A percentile compares a stretch with the other conserved stretches of the same genome.
These are phyloP conservation scores for Trametes gibbosa DNA, from an alignment of 768 basidiomycete genomes.

Conservation along the genomic window DNA sequence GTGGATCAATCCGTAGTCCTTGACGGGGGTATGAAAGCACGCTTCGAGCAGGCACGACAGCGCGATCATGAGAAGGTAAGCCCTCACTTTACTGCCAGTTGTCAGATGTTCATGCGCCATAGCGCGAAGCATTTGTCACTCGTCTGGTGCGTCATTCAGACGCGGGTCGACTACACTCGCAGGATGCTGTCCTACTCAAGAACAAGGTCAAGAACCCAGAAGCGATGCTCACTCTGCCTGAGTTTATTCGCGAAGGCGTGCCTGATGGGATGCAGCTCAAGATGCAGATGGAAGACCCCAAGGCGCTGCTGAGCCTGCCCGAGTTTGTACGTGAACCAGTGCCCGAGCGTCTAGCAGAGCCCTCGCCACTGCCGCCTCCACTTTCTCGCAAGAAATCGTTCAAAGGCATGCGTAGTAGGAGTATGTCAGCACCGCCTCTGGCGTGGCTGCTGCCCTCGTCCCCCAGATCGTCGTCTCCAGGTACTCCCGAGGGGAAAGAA, in stretches of 20 bases:
- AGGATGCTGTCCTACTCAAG: constrained; percentile 57
- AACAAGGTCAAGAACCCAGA: constrained; percentile 32
- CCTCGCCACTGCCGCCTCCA: constrained; percentile 60
- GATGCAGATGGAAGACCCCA: constrained; percentile 29
- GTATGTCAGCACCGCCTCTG: constrained; percentile 35
- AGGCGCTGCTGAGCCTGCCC: constrained; percentile 32
- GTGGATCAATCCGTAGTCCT: constrained; percentile 69
- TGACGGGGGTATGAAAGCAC: constrained; percentile 55
- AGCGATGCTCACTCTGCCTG: constrained; percentile 42
- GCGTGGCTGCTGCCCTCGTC: constrained; percentile 29
- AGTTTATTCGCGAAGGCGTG: constrained; percentile 41
- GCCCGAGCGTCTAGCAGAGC: constrained; percentile 22
- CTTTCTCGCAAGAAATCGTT: constrained; percentile 22
- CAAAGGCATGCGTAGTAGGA: constrained; percentile 31
- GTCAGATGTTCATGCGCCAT: neutral
- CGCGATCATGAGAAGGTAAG: constrained; percentile 63
- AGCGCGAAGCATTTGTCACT: constrained; percentile 78
- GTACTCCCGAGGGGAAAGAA: constrained; percentile 1
- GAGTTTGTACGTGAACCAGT: constrained; percentile 52
- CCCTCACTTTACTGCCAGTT: neutral
- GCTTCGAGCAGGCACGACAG: constrained; percentile 52
- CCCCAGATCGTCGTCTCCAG: constrained; percentile 19
- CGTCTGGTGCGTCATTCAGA: constrained; percentile 68
- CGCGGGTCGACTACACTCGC: constrained; percentile 70
- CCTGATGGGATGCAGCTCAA: constrained; percentile 24